These are phyloP conservation scores for Talaromyces sp. DNA, from an alignment of 2,329 filamentous ascomycete genomes.

Conservation along the genomic window DNA sequence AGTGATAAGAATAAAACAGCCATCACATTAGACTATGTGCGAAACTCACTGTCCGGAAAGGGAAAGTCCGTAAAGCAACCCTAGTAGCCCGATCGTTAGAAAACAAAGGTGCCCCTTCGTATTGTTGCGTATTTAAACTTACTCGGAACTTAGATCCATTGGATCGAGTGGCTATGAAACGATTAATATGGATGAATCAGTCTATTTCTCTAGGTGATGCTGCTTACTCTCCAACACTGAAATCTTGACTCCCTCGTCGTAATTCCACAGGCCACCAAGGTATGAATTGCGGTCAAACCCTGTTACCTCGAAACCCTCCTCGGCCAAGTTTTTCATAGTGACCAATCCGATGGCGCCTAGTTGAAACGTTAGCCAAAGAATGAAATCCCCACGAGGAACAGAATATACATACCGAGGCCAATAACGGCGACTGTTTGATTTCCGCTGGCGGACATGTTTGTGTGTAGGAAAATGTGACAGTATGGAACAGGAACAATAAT, in stretches of 20 bases:
- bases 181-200: not conserved
- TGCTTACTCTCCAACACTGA: slow-evolving; percentile 26
- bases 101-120: not conserved
- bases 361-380: not conserved
- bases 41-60: not conserved
- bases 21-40: not conserved
- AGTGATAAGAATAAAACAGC: not conserved
- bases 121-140: not conserved
- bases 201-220: not conserved
- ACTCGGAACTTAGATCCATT: not conserved
- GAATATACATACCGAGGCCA: not conserved
- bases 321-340: slow-evolving; percentile 40
- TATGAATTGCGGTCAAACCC: slow-evolving; percentile 41
- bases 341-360: slow-evolving; percentile 34
- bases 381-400: not conserved
- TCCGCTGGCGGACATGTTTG: not conserved
- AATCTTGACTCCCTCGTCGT: slow-evolving; percentile 27
- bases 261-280: slow-evolving; percentile 44
- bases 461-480: not conserved
- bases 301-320: slow-evolving; percentile 43
- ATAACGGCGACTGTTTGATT: not conserved
- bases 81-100: not conserved
- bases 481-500: not conserved
- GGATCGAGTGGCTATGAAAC: not conserved
- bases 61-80: not conserved